Evolutionary conservation across 768 basidiomycete genomes (phyloP), one percentile per base, ranked within the genome.

Genomic region (Leccinum subgranulosum): DNA sequence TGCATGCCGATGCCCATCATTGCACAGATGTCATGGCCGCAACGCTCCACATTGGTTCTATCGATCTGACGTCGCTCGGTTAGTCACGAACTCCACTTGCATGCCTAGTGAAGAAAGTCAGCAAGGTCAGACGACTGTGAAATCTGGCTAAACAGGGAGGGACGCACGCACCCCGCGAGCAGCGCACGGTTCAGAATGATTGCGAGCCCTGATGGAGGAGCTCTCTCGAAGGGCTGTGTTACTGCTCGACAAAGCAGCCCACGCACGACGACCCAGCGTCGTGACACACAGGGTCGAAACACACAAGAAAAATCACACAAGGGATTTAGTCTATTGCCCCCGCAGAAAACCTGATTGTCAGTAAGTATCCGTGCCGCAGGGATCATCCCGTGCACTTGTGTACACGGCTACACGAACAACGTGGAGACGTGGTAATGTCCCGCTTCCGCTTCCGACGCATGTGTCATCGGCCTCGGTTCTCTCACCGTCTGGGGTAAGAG

Each of bases 1-100:
- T 29, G 4, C 9, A n/a, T 43, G 9, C 4, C 41, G 43, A 21
- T 54, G 48, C 57, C 60, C 43, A 60, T 62, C 57, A 56, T 55
- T 47, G 48, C 34, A 45, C 28, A n/a, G 17, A 46, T 52, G 57
- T 46, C 28, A 31, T 39, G 21, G 5, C 45, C 25, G 59, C 43
- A 36, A 49, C 23, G 48, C 17, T 52, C 5, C 19, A 56, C 46
- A n/a, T 6, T 36, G 21, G 36, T 33, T 51, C 25, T 39, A 49
- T 33, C 36, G 47, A 47, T 49, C 54, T 34, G 27, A n/a, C 15
- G 31, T 17, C 21, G 33, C 15, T 36, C 3, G 21, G 6, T 36
- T 17, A 39, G 17, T n/a, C 36, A n/a, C 4, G 9, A 39, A n/a
- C 36, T 39, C 36, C 36, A 39, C 17, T 39, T n/a, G 36, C 36